phyloP scores from a whole-genome alignment of 2,329 filamentous ascomycete genomes.

The Lasiodiplodia citricola region DNA sequence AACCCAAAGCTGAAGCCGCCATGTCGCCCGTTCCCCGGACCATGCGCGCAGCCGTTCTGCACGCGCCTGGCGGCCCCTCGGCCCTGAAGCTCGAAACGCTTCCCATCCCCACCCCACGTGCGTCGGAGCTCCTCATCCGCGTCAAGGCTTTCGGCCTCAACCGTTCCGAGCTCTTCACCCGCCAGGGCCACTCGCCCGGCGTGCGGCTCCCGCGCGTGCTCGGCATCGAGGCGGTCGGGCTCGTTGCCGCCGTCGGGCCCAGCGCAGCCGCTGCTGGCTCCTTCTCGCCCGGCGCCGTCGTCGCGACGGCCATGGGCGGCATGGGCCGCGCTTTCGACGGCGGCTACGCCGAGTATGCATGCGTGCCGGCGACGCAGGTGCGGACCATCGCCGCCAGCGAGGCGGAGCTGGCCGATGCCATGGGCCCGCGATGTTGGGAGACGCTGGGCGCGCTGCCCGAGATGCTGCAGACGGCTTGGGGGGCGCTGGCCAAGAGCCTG shows the following conservation, averaged over 20 bases:
- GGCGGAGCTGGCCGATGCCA: slow-evolving; percentile 25
- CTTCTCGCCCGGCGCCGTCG: slow-evolving; percentile 47
- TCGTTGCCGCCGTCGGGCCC: slow-evolving; percentile 45
- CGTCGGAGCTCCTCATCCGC: slow-evolving; percentile 50
- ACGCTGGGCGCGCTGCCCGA: slow-evolving; percentile 55
- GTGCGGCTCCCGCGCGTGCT: slow-evolving; percentile 52
- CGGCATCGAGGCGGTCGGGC: slow-evolving; percentile 55
- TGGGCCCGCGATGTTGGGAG: slow-evolving; percentile 46
- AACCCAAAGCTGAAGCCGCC: neutral
- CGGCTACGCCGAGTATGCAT: slow-evolving; percentile 57
- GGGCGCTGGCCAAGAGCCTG: slow-evolving; percentile 48
- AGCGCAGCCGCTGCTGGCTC: slow-evolving; percentile 26
- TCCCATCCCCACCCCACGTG: slow-evolving; percentile 34
- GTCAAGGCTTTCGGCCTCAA: slow-evolving; percentile 55
- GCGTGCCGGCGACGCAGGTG: slow-evolving; percentile 64
- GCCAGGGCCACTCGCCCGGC: slow-evolving; percentile 50
- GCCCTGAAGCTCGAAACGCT: slow-evolving; percentile 45
- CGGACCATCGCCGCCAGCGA: slow-evolving; percentile 77
- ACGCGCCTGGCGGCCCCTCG: slow-evolving; percentile 46
- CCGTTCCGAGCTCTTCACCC: slow-evolving; percentile 54
- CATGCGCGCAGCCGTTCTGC: slow-evolving; percentile 54
- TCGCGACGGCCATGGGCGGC: slow-evolving; percentile 48
- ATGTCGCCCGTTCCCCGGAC: slow-evolving; percentile 30
- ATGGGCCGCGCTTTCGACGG: slow-evolving; percentile 50
- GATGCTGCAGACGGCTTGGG: slow-evolving; percentile 59